These are phyloP conservation scores for Friedmanniomyces simplex DNA, from an alignment of 495 filamentous ascomycete genomes.

Conservation along the genomic window DNA sequence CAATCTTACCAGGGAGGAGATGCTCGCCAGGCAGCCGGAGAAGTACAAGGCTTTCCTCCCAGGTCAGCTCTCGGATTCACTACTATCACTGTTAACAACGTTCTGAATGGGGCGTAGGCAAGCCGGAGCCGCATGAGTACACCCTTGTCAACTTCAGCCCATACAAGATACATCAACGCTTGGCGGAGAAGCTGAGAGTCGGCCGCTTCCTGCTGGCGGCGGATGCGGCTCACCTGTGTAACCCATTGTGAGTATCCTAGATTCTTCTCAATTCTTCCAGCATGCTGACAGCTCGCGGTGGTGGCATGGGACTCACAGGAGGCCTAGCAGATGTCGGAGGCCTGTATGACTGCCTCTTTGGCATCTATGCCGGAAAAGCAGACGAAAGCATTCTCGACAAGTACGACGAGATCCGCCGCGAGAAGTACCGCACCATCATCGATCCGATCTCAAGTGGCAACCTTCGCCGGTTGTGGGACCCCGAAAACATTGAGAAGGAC, in stretches of 20 bases:
- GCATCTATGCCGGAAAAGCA: slow-evolving; percentile 42
- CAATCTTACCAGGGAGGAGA: slow-evolving; percentile 43
- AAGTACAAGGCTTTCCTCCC: slow-evolving; percentile 47
- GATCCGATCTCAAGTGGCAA: slow-evolving; percentile 47
- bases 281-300: slow-evolving; percentile 24
- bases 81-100: too few relatives aligned
- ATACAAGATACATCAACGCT: slow-evolving; percentile 54
- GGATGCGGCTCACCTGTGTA: slow-evolving; percentile 49
- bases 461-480: slow-evolving; percentile 31
- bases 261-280: background rate
- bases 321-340: slow-evolving; percentile 50
- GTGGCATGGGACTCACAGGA: slow-evolving; percentile 51
- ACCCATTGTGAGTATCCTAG: slow-evolving; percentile 36
- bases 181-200: slow-evolving; percentile 44
- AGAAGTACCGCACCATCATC: slow-evolving; percentile 46
- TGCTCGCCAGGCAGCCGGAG: slow-evolving; percentile 41
- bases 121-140: slow-evolving; percentile 44
- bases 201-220: slow-evolving; percentile 46
- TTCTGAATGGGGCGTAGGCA: too few relatives aligned
- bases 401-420: slow-evolving; percentile 45
- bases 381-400: slow-evolving; percentile 46
- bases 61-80: slow-evolving; percentile 32
- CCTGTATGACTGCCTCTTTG: slow-evolving; percentile 45
- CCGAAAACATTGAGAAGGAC: slow-evolving; percentile 32
- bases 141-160: slow-evolving; percentile 43